phyloP scores from a whole-genome alignment of 129 eudicot species.

The Scalesia atractyloides region DNA sequence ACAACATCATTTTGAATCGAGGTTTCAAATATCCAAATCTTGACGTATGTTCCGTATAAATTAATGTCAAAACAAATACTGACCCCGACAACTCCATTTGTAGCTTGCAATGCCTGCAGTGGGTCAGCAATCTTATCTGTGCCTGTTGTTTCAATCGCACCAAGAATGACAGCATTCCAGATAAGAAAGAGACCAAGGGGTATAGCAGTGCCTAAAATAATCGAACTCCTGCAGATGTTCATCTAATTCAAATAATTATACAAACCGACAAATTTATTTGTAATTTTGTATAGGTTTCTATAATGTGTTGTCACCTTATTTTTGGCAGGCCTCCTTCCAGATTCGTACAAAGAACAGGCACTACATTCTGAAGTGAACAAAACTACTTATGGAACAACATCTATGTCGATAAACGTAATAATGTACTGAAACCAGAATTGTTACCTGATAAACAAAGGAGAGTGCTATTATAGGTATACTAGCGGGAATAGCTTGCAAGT shows the following conservation, averaged over 20 bases:
- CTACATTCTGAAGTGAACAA: constrained; percentile 74
- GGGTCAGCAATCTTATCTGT: constrained; percentile 63
- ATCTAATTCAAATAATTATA: background rate
- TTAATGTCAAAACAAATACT: constrained; percentile 30
- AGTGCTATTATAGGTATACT: constrained; percentile 92
- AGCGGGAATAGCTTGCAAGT: constrained; percentile 78
- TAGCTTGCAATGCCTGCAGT: constrained; percentile 63
- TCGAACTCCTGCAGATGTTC: constrained; percentile 68
- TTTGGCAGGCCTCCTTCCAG: constrained; percentile 81
- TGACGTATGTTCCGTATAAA: constrained; percentile 5
- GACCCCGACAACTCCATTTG: constrained; percentile 89
- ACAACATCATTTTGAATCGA: constrained; percentile 15
- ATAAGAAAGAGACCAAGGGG: constrained; percentile 85
- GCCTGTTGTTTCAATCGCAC: constrained; percentile 58
- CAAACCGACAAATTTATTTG: background rate
- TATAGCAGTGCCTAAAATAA: constrained; percentile 84
- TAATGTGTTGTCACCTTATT: constrained; percentile 62
- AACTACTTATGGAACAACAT: constrained; percentile 10
- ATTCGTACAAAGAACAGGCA: constrained; percentile 93
- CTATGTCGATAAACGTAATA: background rate
- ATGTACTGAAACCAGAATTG: constrained; percentile 6
- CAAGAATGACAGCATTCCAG: constrained; percentile 96
- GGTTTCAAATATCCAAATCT: constrained; percentile 12
- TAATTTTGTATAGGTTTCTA: background rate
- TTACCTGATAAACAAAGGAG: constrained; percentile 95